Conservation (phyloP, 176 grass and related monocot genomes). For the Urochloa ruziziensis region DNA sequence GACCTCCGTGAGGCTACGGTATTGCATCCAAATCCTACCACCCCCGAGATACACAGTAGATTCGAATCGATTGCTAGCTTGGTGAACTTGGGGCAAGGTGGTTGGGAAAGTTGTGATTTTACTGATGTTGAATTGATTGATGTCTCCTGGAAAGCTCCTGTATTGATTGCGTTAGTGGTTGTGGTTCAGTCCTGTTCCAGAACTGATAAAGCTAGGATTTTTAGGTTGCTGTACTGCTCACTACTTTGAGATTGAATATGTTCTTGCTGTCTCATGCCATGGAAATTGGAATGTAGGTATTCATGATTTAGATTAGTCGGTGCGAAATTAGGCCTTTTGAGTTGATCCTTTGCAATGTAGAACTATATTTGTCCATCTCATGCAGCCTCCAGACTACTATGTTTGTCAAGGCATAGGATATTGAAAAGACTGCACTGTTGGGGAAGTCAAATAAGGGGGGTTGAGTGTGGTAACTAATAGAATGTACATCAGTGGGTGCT, state of each 20-base stretch:
- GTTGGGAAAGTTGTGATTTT: slow-evolving; percentile 14
- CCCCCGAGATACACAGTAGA: not conserved
- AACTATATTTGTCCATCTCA: not conserved
- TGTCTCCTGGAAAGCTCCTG: not conserved
- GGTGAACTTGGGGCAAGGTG: not conserved
- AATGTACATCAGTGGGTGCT: not conserved
- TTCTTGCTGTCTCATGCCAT: not conserved
- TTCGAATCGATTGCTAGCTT: not conserved
- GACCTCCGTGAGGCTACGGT: slow-evolving; percentile 39
- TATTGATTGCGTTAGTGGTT: not conserved
- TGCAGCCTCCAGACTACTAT: not conserved
- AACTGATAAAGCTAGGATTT: not conserved
- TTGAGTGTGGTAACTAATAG: slow-evolving; percentile 5
- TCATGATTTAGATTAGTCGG: not conserved
- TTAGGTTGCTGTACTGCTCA: not conserved
- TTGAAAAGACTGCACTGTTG: not conserved
- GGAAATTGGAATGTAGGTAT: not conserved
- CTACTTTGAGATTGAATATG: not conserved
- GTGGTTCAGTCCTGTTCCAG: not conserved
- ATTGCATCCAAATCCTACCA: slow-evolving; percentile 9
- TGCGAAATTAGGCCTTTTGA: not conserved
- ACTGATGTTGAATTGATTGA: slow-evolving; percentile 18
- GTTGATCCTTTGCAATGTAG: not conserved
- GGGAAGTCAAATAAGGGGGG: not conserved
- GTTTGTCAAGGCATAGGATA: not conserved